phyloP scores from a whole-genome alignment of 208 protist species.

The Phytomonas francai region DNA sequence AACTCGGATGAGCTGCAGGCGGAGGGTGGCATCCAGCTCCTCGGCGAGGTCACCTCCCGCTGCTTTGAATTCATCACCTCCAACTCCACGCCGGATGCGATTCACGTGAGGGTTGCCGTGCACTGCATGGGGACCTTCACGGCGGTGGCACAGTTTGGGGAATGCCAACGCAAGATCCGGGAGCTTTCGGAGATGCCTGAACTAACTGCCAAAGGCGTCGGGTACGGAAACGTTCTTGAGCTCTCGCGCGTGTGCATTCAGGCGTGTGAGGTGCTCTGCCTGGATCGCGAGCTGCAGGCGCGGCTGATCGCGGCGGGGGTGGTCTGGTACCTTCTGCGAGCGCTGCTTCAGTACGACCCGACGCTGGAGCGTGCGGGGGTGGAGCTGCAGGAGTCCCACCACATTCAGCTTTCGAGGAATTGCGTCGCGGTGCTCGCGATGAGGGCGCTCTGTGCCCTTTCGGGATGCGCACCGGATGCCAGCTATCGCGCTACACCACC shows the following conservation, averaged over 20 bases:
- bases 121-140: slow-evolving; percentile 78
- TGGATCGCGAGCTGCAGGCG: slow-evolving; percentile 56
- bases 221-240: slow-evolving; percentile 42
- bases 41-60: slow-evolving; percentile 47
- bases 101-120: slow-evolving; percentile 46
- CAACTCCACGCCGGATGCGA: slow-evolving; percentile 27
- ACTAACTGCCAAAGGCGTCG: slow-evolving; percentile 51
- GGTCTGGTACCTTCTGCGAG: slow-evolving; percentile 76
- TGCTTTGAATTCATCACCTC: slow-evolving; percentile 71
- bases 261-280: slow-evolving; percentile 53
- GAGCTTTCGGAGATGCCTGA: slow-evolving; percentile 38
- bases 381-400: slow-evolving; percentile 52
- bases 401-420: slow-evolving; percentile 81
- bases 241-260: slow-evolving; percentile 73
- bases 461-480: slow-evolving; percentile 25
- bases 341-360: slow-evolving; percentile 87
- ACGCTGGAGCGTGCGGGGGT: slow-evolving; percentile 72
- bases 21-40: slow-evolving; percentile 84
- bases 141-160: slow-evolving; percentile 52
- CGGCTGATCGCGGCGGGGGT: slow-evolving; percentile 54
- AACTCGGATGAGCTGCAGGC: slow-evolving; percentile 92
- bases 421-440: slow-evolving; percentile 59
- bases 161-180: slow-evolving; percentile 61
- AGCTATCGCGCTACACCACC: slow-evolving; percentile 6
- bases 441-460: slow-evolving; percentile 45